Evolutionary conservation across 192 early-diverging fungal species (phyloP), one percentile per base, ranked within the genome.

Genomic region (Podila minutissima): DNA sequence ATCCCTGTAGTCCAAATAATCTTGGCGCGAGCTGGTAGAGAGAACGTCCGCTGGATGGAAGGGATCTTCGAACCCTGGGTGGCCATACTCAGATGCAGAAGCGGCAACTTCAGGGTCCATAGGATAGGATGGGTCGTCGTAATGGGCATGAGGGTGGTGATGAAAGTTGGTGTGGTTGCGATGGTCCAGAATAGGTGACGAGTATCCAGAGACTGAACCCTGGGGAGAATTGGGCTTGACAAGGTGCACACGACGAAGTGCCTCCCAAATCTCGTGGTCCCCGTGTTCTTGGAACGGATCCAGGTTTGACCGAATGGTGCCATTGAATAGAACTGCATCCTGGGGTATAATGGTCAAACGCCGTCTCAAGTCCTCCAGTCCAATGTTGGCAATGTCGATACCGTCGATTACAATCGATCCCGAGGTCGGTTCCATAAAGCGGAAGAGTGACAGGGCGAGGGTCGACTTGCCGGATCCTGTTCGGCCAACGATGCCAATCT

Each of bases 401-500:
- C 86, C 91, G 66, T 98, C 97, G 38, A 98, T 88, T 0, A 83
- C 20, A 68, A 98, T 96, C 10, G 68, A 62, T 19, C 96, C 95
- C 13, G 86, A 64, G 2, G 84, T 74, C 2, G 91, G 86, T 71
- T 96, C 94, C 46, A 94, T 79, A 49, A 98, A 89, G 13, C 95
- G 90, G 72, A 97, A 88, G 38, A 97, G 86, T 2, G 94, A 91
- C 66, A 95, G 82, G 12, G 91, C 90, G 46, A 97, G 75, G 8
- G 93, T 93, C 37, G 91, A 92, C 74, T 97, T 97, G 37, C 95
- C 96, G 2, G 94, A 91, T n/a, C 95, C 95, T 2, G 96, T 95
- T 33, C 96, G 88, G 38, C 97, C 97, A 17, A 97, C 95, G 19
- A 99, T 92, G n/a, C 96, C 97, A 83, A 99, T 95, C 77, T 95